Evolutionary conservation across 2,329 filamentous ascomycete genomes (phyloP), one percentile per base, ranked within the genome.

Genomic region (Leptoxyphium fumago): DNA sequence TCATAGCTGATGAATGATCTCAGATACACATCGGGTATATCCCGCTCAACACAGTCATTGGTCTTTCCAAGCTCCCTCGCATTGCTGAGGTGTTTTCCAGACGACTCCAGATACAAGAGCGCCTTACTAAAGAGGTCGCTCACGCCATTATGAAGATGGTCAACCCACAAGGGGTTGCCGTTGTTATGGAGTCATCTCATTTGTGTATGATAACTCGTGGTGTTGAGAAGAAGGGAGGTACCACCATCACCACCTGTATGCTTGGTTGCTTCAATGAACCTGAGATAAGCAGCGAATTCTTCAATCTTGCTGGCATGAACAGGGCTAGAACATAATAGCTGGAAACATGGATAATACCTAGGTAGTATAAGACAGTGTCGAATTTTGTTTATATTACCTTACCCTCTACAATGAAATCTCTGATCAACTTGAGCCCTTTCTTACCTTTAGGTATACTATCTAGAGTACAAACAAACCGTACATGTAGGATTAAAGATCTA

Each of bases 11-110:
- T 14, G 7, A n/a, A n/a, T n/a, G n/a, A n/a, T n/a, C n/a, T n/a
- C n/a, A 88, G 83, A 94, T 94, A 83, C 89, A 95, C 66, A 94
- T 95, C 55, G 89, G 86, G 44, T 96, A 95, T 64, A 94, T 95
- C 50, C 88, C 88, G 30, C 77, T 79, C 59, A 76, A 84, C 60
- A 78, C 84, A 46, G 85, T 95, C 45, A 84, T 95, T 49, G 88
- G 88, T 42, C 79, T 95, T 45, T 94, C 86, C 34, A 95, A 95
- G 62, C 74, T 95, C 40, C 86, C 87, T 28, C 80, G 88, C 48
- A 86, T 95, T 52, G 88, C 87, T 47, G 86, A 95, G 59, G 88
- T 95, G 82, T 94, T 91, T 65, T 80, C 83, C 38, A 80, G 87
- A 43, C 74, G 89, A 46, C 72, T 95, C 7, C 89, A 95, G 64